phyloP scores from a whole-genome alignment of 2,329 filamentous ascomycete genomes.

The Exophiala sideris region DNA sequence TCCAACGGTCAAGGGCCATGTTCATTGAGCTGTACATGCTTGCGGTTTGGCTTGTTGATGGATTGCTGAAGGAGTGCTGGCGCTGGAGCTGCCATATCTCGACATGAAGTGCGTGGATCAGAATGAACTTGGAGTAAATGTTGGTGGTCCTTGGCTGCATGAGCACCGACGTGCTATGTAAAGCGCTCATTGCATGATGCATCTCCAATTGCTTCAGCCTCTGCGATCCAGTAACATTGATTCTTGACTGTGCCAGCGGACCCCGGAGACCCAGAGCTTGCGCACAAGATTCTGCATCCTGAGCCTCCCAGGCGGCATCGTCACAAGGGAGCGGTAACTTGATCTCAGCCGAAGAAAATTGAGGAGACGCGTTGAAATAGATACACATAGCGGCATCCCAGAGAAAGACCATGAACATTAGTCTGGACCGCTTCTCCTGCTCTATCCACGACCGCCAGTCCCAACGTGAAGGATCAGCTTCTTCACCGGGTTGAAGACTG shows the following conservation, averaged over 20 bases:
- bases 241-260: conserved; percentile 48
- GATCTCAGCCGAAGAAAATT: conserved; percentile 63
- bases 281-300: conserved; percentile 57
- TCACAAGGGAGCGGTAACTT: conserved; percentile 67
- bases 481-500: conserved; percentile 49
- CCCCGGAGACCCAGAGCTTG: conserved; percentile 64
- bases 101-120: conserved; percentile 66
- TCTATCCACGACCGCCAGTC: conserved; percentile 67
- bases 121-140: conserved; percentile 68
- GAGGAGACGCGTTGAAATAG: conserved; percentile 66
- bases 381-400: conserved; percentile 64
- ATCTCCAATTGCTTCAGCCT: conserved; percentile 64
- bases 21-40: conserved; percentile 47
- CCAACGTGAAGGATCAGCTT: conserved; percentile 53
- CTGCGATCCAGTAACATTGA: conserved; percentile 61
- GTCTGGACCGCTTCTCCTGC: conserved; percentile 65
- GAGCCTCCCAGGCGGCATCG: conserved; percentile 71
- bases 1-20: conserved; percentile 67
- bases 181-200: conserved; percentile 57
- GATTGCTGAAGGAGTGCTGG: conserved; percentile 35
- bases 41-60: conserved; percentile 47
- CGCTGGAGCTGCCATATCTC: conserved; percentile 57
- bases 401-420: conserved; percentile 64
- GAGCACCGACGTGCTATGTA: conserved; percentile 58
- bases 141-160: conserved; percentile 67